Evolutionary conservation across 441 rosid species (phyloP).

Genomic region (Arabidopsis hybrid): DNA sequence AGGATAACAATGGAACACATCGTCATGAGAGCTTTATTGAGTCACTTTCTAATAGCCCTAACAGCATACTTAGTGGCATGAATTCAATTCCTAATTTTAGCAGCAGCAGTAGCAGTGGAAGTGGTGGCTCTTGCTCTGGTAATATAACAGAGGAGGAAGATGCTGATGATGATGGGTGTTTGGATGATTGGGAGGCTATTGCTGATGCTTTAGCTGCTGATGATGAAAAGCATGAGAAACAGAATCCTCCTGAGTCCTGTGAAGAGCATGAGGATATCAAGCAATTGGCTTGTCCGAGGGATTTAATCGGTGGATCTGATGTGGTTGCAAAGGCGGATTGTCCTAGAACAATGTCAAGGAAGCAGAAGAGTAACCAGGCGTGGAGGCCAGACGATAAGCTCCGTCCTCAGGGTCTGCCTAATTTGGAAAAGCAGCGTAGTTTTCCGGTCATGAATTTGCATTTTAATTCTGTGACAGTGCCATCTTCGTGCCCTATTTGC

Average conservation of each 20-base stretch:
- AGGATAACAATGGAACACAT: constrained; percentile 48
- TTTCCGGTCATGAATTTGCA: constrained; percentile 51
- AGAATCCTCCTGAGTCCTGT: constrained; percentile 40
- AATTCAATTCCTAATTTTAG: constrained; percentile 60
- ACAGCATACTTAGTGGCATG: constrained; percentile 51
- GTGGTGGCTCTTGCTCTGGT: constrained; percentile 85
- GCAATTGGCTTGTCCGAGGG: constrained; percentile 41
- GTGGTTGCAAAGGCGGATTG: constrained; percentile 47
- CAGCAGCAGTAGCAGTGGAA: constrained; percentile 69
- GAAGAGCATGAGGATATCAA: constrained; percentile 42
- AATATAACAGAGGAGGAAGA: constrained; percentile 81
- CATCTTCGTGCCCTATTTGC: constrained; percentile 89
- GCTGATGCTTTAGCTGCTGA: constrained; percentile 95
- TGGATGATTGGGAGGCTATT: constrained; percentile 96
- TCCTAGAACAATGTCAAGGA: constrained; percentile 42
- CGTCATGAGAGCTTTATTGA: constrained; percentile 68
- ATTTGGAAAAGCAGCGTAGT: constrained; percentile 73
- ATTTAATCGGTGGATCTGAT: constrained; percentile 30
- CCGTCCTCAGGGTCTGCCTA: constrained; percentile 85
- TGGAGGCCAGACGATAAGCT: constrained; percentile 86
- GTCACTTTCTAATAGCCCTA: constrained; percentile 72
- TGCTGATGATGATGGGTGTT: constrained; percentile 67
- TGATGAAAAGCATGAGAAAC: constrained; percentile 48
- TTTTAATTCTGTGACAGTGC: constrained; percentile 46
- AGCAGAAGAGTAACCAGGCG: constrained; percentile 57